Evolutionary conservation across 805 yeast genomes (phyloP).

Genomic region (Kazachstania psychrophila): DNA sequence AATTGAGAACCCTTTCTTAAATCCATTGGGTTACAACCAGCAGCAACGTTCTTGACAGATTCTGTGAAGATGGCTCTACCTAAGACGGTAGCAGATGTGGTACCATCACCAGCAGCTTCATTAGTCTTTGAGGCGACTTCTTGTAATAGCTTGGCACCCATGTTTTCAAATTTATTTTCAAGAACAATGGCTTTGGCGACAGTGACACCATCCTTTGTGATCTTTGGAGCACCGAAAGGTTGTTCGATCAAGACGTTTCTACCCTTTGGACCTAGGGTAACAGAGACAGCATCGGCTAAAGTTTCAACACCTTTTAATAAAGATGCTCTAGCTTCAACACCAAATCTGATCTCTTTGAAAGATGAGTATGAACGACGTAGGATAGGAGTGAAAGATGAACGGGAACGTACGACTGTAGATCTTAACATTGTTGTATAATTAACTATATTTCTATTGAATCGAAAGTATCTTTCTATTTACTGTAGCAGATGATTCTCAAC

Average conservation of each 20-base stretch:
- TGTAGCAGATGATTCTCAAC: too few species aligned
- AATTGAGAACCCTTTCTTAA: conserved; percentile 95
- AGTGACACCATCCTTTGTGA: conserved; percentile 98
- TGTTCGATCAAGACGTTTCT: conserved; percentile 95
- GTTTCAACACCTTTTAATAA: conserved; percentile 88
- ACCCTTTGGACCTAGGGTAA: conserved; percentile 96
- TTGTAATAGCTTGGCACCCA: conserved; percentile 91
- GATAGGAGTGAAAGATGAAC: conserved; percentile 10
- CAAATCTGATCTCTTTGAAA: conserved; percentile 93
- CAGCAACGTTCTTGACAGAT: conserved; percentile 92
- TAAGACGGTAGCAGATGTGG: conserved; percentile 92
- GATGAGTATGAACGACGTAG: conserved; percentile 30
- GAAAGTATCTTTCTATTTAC: too few species aligned
- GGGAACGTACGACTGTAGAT: conserved; percentile 13
- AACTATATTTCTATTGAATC: too few species aligned
- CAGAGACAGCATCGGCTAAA: conserved; percentile 91
- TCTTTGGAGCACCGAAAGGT: conserved; percentile 92
- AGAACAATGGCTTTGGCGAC: conserved; percentile 81
- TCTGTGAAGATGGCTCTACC: conserved; percentile 95
- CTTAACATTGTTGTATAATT: conserved; percentile 11
- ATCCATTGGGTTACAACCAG: conserved; percentile 99
- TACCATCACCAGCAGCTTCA: conserved; percentile 97
- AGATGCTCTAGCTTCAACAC: conserved; percentile 96
- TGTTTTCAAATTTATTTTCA: conserved; percentile 85
- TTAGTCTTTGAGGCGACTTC: conserved; percentile 97